These are phyloP conservation scores for Lumnitzera racemosa DNA, from an alignment of 345 rosid genomes.

Conservation along the genomic window DNA sequence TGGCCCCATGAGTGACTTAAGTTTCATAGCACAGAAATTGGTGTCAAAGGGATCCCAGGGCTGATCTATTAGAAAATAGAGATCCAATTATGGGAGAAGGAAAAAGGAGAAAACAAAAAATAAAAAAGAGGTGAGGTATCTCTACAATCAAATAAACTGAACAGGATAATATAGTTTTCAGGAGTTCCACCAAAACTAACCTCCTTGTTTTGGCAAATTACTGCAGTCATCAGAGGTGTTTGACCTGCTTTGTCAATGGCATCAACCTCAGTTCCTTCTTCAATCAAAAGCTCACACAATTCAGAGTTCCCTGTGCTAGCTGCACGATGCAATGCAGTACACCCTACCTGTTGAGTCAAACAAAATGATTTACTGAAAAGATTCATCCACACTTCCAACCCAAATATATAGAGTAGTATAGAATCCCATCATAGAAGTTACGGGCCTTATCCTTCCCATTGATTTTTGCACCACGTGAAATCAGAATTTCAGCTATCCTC, in stretches of 20 bases:
- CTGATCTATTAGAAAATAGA: no score
- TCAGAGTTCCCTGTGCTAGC: constrained; percentile 75
- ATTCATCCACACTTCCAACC: not conserved
- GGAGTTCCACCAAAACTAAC: constrained; percentile 20
- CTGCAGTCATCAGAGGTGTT: constrained; percentile 84
- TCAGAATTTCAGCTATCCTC: constrained; percentile 58
- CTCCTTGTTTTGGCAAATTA: constrained; percentile 59
- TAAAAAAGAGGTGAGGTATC: no score
- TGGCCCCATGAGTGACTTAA: no score
- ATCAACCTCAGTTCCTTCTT: constrained; percentile 92
- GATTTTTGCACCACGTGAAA: constrained; percentile 57
- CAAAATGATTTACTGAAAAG: not conserved
- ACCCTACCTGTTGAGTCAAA: constrained; percentile 50
- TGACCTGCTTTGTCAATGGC: constrained; percentile 72
- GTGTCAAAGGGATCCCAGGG: no score
- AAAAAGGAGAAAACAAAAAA: no score
- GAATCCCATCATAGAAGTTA: constrained; percentile 10
- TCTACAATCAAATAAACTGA: not conserved
- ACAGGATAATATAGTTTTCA: not conserved
- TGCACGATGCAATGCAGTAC: constrained; percentile 84
- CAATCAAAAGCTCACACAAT: constrained; percentile 66
- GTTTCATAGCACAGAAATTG: no score
- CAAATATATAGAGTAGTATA: not conserved
- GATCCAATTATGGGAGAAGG: no score
- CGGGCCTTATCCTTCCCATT: constrained; percentile 67